Base-by-base conservation (phyloP, 306 rosid genomes). In the Vachellia pachyceras region DNA sequence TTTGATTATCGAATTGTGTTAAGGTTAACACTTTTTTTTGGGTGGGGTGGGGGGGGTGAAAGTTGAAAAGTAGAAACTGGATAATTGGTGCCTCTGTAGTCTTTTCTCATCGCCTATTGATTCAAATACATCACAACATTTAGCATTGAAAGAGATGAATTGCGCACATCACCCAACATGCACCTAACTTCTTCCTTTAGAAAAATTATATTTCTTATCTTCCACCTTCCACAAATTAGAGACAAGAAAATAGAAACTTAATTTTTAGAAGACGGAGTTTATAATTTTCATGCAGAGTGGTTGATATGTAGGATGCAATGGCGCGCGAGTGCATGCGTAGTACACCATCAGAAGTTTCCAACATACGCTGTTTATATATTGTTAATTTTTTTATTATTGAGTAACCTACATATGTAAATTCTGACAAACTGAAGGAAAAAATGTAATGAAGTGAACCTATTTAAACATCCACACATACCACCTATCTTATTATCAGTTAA, bases 91-190 rank as follows among this genome's bases (percentile, higher is more conserved):
- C 50, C 50, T 4, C 73, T 10, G 52, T 18, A 39, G 7, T n/a
- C 17, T 39, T 67, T 35, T 39, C 49, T n/a, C 10, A 40, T 39
- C 49, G 39, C 39, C 33, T 18, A 39, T 40, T 22, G 23, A 6
- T 65, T 41, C 45, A 13, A 65, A 36, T 33, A 14, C 23, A 35
- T 29, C 33, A 0, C 33, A 29, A 29, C 33, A 29, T 29, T 29
- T 29, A 29, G 33, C 33, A 29, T 9, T 15, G 12, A 36, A 15
- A 63, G 10, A 33, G 14, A 11, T 63, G 15, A 29, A 63, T 63
- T 33, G 44, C 35, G 49, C 42, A 84, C 29, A 72, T 25, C 77
- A 72, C 46, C 18, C 54, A 65, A 72, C 65, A 70, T 37, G 17
- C 72, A 80, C 68, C 72, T 39, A 72, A 25, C 50, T 58, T 72